Percentiles rank a stretch among this genome's conserved stretches.
These are phyloP conservation scores for Candida glucosophila DNA, from an alignment of 1,139 yeast species.

Conservation along the genomic window DNA sequence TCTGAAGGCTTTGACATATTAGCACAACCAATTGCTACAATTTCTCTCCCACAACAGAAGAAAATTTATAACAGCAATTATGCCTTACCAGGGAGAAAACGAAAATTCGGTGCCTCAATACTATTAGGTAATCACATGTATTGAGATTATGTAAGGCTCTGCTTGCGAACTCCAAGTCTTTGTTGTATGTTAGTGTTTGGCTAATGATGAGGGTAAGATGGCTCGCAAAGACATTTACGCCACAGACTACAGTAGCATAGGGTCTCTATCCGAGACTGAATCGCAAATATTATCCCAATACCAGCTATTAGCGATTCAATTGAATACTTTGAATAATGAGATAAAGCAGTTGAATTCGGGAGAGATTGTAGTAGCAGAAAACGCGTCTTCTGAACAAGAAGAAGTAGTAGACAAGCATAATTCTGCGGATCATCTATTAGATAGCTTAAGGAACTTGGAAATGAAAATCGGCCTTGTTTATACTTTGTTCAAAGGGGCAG, in stretches of 20 bases:
- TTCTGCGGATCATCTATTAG: conserved; percentile 26
- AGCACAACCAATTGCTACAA: background rate
- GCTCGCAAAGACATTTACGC: conserved; percentile 9
- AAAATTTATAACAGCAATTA: too few species aligned
- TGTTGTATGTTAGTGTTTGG: too few species aligned
- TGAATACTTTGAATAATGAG: conserved; percentile 26
- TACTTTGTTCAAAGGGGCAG: conserved; percentile 62
- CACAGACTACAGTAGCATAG: conserved; percentile 20
- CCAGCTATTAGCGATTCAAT: conserved; percentile 35
- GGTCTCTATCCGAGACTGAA: conserved; percentile 29
- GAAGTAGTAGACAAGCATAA: conserved; percentile 2
- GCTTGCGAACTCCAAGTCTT: too few species aligned
- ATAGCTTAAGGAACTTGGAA: conserved; percentile 49
- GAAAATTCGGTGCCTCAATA: too few species aligned
- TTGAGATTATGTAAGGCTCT: too few species aligned
- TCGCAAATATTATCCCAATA: conserved; percentile 37
- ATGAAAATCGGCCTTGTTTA: conserved; percentile 57
- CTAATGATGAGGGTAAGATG: too few species aligned
- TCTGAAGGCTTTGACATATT: background rate
- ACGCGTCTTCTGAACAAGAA: conserved; percentile 1
- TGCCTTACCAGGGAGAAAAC: too few species aligned
- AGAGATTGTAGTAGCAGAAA: conserved; percentile 1
- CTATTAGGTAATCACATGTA: too few species aligned
- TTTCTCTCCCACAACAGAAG: background rate
- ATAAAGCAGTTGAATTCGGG: conserved; percentile 18